Base-by-base conservation (phyloP, 176 grass and related monocot species). In the Eremochloa ophiuroides region DNA sequence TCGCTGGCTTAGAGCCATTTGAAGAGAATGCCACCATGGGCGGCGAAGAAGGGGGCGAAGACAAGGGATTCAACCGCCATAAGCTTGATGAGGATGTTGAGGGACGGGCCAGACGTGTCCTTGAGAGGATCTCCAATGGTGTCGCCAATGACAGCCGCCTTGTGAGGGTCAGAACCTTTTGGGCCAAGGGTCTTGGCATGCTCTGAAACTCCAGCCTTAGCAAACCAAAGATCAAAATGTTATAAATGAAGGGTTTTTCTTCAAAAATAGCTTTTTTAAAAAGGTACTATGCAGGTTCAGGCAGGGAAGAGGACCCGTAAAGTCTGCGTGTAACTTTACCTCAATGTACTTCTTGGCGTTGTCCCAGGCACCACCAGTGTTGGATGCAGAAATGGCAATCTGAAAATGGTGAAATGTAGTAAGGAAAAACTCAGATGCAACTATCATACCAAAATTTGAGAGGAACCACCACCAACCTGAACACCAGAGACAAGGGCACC, bases 31-130 rank as follows among this genome's bases (percentile, higher is more conserved):
- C 93, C 93, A 50, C 93, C 93, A 22, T 95, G 93, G 17, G 93
- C 71, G 58, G 93, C 90, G 1, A 95, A 95, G 80, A 95, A 95
- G 35, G 93, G 93, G 50, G 93, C 93, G 3, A 95, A 92, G 14
- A 95, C 93, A 16, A 95, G 93, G 29, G 93, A 95, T 62, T 95
- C 93, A 6, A 95, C 90, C 0, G 93, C 93, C 93, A 95, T 95
- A 72, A 95, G 93, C 93, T 95, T 95, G 85, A 95, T 95, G 26
- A 95, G 87, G 82, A 95, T 95, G 90, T 95, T 95, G 17, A 95
- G 93, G 22, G 93, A 95, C 26, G 93, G 93, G 17, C 93, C 93
- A 31, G 93, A 95, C 41, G 93, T 95, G 75, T 95, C 93, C 65
- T 95, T 95, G 66, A 95, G 87, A 35, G 93, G 93, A 64, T 95